Percentiles rank a stretch among this genome's conserved stretches.
These are phyloP conservation scores for Cymbopogon flexuosus DNA, from an alignment of 202 grass and related monocot genomes.

Conservation along the genomic window DNA sequence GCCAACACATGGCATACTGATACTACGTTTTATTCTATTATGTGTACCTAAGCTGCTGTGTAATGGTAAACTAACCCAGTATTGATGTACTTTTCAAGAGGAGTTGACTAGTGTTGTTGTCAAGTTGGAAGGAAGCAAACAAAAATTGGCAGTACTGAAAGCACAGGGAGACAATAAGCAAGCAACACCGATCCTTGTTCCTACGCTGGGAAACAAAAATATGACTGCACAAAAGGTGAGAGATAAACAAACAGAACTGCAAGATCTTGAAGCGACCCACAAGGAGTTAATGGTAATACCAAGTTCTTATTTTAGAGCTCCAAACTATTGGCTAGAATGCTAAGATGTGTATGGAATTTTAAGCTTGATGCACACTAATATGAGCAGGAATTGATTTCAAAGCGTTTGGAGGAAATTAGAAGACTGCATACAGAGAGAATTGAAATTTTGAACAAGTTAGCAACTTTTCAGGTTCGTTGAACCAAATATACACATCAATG, in stretches of 20 bases:
- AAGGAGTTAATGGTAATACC: constrained; percentile 67
- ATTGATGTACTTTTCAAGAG: constrained; percentile 53
- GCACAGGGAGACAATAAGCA: constrained; percentile 53
- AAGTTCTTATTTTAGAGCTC: constrained; percentile 2
- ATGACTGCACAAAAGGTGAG: constrained; percentile 43
- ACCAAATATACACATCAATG: not conserved
- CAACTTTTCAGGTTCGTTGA: constrained; percentile 59
- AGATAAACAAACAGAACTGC: constrained; percentile 70
- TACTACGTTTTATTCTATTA: not conserved
- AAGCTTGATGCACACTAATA: constrained; percentile 10
- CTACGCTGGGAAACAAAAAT: constrained; percentile 55
- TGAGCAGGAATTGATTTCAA: constrained; percentile 57
- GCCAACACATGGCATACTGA: not conserved
- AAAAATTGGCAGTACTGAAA: constrained; percentile 54
- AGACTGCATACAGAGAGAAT: constrained; percentile 77
- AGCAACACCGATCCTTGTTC: constrained; percentile 47
- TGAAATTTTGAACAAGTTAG: constrained; percentile 69
- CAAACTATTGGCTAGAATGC: not conserved
- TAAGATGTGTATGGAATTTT: constrained; percentile 7
- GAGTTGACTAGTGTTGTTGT: constrained; percentile 54
- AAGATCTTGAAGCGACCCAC: constrained; percentile 60
- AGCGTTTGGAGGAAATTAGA: constrained; percentile 55
- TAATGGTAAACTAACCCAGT: constrained; percentile 21
- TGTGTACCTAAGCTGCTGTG: not conserved
- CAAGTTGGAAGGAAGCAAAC: constrained; percentile 67